Evolutionary conservation across 495 filamentous ascomycete genomes (phyloP).

Genomic region (Elasticomyces elasticus): DNA sequence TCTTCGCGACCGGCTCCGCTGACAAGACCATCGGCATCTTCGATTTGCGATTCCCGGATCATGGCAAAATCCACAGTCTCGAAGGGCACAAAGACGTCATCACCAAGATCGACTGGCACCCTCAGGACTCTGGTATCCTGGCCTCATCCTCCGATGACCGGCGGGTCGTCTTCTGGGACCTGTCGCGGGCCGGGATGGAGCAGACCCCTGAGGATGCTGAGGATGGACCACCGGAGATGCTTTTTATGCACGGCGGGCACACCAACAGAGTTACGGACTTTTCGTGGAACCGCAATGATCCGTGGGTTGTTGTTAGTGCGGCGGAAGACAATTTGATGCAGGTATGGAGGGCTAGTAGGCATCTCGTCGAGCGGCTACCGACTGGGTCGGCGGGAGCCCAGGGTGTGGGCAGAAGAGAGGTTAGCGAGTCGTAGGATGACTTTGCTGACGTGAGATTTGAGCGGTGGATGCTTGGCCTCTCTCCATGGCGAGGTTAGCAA

Average conservation of each 20-base stretch:
- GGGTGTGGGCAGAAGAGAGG: conserved; percentile 16
- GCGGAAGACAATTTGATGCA: conserved; percentile 96
- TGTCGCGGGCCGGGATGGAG: conserved; percentile 82
- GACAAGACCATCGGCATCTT: conserved; percentile 93
- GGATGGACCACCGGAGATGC: conserved; percentile 90
- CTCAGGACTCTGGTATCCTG: conserved; percentile 73
- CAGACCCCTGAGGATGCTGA: conserved; percentile 92
- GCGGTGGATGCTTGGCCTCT: no score
- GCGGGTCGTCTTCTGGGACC: conserved; percentile 91
- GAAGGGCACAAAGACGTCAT: conserved; percentile 81
- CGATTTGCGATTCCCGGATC: conserved; percentile 67
- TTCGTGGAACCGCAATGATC: conserved; percentile 91
- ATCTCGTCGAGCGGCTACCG: conserved; percentile 58
- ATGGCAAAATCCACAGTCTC: conserved; percentile 70
- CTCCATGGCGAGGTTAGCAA: no score
- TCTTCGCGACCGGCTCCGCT: conserved; percentile 84
- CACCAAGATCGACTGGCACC: conserved; percentile 88
- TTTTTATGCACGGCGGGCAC: conserved; percentile 99
- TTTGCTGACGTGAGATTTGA: no score
- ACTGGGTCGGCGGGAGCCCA: no score
- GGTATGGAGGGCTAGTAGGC: conserved; percentile 88
- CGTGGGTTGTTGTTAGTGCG: conserved; percentile 87
- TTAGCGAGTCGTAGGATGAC: conserved; percentile 20
- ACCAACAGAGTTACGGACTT: conserved; percentile 95
- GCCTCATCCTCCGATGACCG: conserved; percentile 88